These are phyloP conservation scores for Castanopsis chinensis DNA, from an alignment of 306 rosid species.

Conservation along the genomic window DNA sequence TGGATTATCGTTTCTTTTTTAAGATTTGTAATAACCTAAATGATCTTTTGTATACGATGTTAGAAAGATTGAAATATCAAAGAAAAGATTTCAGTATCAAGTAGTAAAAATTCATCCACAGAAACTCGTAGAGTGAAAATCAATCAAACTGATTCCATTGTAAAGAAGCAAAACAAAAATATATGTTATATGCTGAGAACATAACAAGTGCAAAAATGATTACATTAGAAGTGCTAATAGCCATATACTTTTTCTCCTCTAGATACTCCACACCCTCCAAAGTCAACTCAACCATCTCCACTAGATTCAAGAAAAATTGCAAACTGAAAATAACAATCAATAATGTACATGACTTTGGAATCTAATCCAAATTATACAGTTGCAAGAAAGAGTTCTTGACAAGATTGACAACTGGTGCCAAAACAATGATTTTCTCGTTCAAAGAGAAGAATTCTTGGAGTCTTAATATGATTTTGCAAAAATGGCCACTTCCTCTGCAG, in stretches of 20 bases:
- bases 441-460: conserved; percentile 5
- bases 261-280: not conserved
- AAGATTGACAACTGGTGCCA: not conserved
- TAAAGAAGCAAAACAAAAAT: too few species aligned
- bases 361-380: conserved; percentile 20
- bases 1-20: too few species aligned
- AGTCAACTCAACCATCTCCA: not conserved
- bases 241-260: not conserved
- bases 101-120: too few species aligned
- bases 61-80: not conserved
- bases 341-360: conserved; percentile 13
- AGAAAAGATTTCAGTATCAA: not conserved
- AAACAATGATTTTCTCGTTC: conserved; percentile 7
- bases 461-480: conserved; percentile 82
- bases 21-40: too few species aligned
- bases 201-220: too few species aligned
- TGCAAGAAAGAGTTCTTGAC: not conserved
- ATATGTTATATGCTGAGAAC: too few species aligned
- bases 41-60: not conserved
- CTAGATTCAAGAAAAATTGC: conserved; percentile 10
- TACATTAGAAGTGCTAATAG: too few species aligned
- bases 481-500: conserved; percentile 88
- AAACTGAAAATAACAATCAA: conserved; percentile 5
- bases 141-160: too few species aligned
- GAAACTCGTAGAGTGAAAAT: too few species aligned